These are phyloP conservation scores for Torrubiella hemipterigena DNA, from an alignment of 2,329 filamentous ascomycete genomes.

Conservation along the genomic window DNA sequence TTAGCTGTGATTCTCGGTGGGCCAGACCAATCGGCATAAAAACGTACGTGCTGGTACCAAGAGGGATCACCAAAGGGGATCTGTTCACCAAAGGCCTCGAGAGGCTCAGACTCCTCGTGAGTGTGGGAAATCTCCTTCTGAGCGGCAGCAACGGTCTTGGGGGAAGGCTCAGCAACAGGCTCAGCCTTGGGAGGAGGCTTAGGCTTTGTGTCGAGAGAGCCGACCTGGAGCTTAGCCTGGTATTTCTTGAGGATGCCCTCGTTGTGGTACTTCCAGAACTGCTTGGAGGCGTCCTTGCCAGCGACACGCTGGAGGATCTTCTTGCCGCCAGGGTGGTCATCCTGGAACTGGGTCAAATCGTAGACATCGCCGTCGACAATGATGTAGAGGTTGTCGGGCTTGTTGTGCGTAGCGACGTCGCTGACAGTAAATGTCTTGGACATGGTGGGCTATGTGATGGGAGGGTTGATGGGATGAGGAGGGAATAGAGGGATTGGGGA, in stretches of 20 bases:
- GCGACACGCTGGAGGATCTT: constrained; percentile 52
- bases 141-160: constrained; percentile 19
- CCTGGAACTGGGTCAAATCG: constrained; percentile 80
- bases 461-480: constrained; percentile 3
- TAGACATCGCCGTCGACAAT: constrained; percentile 93
- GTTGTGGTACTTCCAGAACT: constrained; percentile 70
- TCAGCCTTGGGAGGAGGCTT: constrained; percentile 44
- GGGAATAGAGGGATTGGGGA: constrained; percentile 3
- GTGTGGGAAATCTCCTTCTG: constrained; percentile 31
- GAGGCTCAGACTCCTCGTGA: constrained; percentile 51
- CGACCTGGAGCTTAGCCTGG: constrained; percentile 61
- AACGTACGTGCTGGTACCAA: constrained; percentile 71
- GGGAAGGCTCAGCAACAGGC: constrained; percentile 27
- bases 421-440: constrained; percentile 71
- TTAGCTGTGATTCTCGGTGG: not conserved
- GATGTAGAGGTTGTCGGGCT: constrained; percentile 74
- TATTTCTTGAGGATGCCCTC: constrained; percentile 85
- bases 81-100: constrained; percentile 76
- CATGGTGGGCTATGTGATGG: constrained; percentile 42
- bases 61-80: constrained; percentile 86
- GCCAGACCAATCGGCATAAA: not conserved
- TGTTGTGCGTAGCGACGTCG: constrained; percentile 90
- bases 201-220: constrained; percentile 81
- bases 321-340: constrained; percentile 69
- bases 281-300: constrained; percentile 55